Evolutionary conservation across 176 grass and related monocot genomes (phyloP).

Genomic region (Typha latifolia): DNA sequence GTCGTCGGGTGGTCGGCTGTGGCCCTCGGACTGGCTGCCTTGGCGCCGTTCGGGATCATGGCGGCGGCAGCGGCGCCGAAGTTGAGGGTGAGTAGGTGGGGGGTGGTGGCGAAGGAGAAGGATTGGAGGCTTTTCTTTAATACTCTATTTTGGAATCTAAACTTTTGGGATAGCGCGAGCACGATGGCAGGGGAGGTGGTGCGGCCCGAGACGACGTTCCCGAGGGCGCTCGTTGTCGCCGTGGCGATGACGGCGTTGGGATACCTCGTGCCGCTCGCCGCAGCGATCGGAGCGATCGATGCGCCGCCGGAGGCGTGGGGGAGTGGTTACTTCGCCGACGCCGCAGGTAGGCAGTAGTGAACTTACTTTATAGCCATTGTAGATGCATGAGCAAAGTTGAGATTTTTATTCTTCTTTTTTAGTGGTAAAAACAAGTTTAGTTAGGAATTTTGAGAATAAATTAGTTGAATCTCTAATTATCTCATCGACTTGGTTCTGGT

Average conservation of each 20-base stretch:
- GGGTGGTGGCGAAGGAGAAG: slow-evolving; percentile 19
- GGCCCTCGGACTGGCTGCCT: slow-evolving; percentile 38
- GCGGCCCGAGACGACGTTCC: slow-evolving; percentile 50
- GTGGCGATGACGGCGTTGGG: slow-evolving; percentile 55
- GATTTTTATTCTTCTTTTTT: no score
- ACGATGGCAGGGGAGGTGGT: slow-evolving; percentile 86
- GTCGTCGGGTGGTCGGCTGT: slow-evolving; percentile 66
- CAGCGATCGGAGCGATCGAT: slow-evolving; percentile 51
- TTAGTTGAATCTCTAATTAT: no score
- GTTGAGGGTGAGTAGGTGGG: slow-evolving; percentile 40
- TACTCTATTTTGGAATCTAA: slow-evolving; percentile 86
- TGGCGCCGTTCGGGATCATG: slow-evolving; percentile 65
- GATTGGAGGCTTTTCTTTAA: slow-evolving; percentile 79
- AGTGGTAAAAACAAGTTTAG: no score
- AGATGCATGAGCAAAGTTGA: no score
- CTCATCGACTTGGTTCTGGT: no score
- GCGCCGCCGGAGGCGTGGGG: slow-evolving; percentile 43
- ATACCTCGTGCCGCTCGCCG: slow-evolving; percentile 70
- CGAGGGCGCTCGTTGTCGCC: slow-evolving; percentile 41
- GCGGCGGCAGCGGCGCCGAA: slow-evolving; percentile 44
- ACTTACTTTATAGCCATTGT: no score
- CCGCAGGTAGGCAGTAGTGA: slow-evolving; percentile 36
- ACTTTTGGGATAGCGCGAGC: slow-evolving; percentile 80
- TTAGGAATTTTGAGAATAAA: no score
- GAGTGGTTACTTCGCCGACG: slow-evolving; percentile 61